Evolutionary conservation across 129 eudicot species (phyloP).

Genomic region (Flaveria ramosissima): DNA sequence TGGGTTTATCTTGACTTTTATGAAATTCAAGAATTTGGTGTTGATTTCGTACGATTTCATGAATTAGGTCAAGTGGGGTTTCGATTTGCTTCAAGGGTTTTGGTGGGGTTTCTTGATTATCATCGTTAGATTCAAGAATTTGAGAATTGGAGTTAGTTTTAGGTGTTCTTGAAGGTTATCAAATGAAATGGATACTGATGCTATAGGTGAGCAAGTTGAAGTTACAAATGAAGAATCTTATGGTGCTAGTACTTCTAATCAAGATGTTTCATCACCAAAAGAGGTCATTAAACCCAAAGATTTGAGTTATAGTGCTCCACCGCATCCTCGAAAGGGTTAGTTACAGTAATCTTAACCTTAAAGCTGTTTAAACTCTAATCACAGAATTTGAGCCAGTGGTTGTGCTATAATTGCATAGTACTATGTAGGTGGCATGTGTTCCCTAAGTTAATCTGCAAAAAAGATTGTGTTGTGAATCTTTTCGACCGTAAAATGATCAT

Average conservation of each 20-base stretch:
- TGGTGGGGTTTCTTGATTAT: constrained; percentile 28
- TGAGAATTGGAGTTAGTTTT: constrained; percentile 11
- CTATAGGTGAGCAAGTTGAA: constrained; percentile 25
- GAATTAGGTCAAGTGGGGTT: constrained; percentile 24
- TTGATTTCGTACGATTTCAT: constrained; percentile 4
- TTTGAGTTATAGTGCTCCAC: constrained; percentile 50
- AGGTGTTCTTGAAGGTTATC: constrained; percentile 7
- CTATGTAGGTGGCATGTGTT: constrained; percentile 16
- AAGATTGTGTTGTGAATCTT: not conserved
- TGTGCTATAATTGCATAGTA: not conserved
- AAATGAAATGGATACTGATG: constrained; percentile 60
- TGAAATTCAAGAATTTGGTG: constrained; percentile 23
- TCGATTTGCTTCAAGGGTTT: constrained; percentile 28
- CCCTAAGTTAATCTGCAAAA: not conserved
- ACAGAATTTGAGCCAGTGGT: not conserved
- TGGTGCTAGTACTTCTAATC: constrained; percentile 39
- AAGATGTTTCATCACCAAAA: constrained; percentile 41
- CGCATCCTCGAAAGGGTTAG: constrained; percentile 53
- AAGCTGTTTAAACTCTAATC: not conserved
- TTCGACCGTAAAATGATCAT: constrained; percentile 1
- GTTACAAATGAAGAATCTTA: constrained; percentile 29
- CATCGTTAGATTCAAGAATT: not conserved
- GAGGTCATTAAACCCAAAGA: constrained; percentile 42
- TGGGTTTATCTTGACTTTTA: constrained; percentile 31
- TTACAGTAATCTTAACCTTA: constrained; percentile 5